Base-by-base conservation (phyloP, 345 rosid species). In the Limnanthes douglasii region DNA sequence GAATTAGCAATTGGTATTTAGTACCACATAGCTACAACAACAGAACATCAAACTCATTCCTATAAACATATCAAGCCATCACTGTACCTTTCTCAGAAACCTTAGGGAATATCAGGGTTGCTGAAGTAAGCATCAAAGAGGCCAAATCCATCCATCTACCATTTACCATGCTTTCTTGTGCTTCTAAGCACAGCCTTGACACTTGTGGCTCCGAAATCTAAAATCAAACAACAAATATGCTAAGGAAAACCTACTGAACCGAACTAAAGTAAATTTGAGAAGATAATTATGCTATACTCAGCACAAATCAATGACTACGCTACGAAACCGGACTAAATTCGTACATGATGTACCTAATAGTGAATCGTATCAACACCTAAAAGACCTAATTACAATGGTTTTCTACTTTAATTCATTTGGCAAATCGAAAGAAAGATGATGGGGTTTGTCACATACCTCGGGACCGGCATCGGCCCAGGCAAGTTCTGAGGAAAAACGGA, bases 381-480 rank as follows among this genome's bases (percentile, higher is more conserved):
- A 20, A 6, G 40, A 39, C 36, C 37, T 6, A 23, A 31, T 11
- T 5, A 31, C 14, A 31, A 19, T 1, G 17, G 30, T n/a, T n/a
- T n/a, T n/a, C n/a, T n/a, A n/a, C n/a, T n/a, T n/a, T n/a, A n/a
- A n/a, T n/a, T n/a, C n/a, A n/a, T n/a, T n/a, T n/a, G n/a, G n/a
- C n/a, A n/a, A n/a, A n/a, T n/a, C n/a, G n/a, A n/a, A n/a, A n/a
- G n/a, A n/a, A n/a, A n/a, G n/a, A n/a, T n/a, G n/a, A n/a, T 12
- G 21, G n/a, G 37, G n/a, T n/a, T n/a, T n/a, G n/a, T n/a, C n/a
- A n/a, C n/a, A n/a, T 50, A 80, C 96, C 93, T 81, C 99, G 26
- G 93, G 78, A 53, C 99, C 95, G 41, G 99, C 95, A 51, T 85
- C 96, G 12, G 90, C 88, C 96, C 96, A 92, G 39, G 96, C 63